Evolutionary conservation across 129 eudicot genomes (phyloP), one percentile per base, ranked within the genome.

Genomic region (Pittosporum tobira): DNA sequence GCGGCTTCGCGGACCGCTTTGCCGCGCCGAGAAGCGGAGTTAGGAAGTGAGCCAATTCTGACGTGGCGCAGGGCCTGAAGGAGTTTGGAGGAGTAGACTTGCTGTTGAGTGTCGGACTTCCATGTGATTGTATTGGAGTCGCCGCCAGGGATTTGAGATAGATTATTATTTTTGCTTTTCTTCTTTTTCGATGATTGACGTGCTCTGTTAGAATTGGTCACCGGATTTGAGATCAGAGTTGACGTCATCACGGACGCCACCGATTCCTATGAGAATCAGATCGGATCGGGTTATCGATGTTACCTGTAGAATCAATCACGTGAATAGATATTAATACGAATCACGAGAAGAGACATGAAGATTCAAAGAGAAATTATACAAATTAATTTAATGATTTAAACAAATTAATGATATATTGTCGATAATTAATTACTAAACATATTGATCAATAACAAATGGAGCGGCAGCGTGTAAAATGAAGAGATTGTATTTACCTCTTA

Each of bases 1-100:
- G 96, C 96, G 1, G 88, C 94, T 36, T 88, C 91, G 21, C 83
- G 87, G 19, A 88, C 91, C 0, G 80, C 88, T 48, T 71, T 70
- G 15, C 84, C 84, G 0, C 84, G 77, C 31, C 67, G 73, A 23
- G 75, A 69, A 3, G 74, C 23, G 29, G 71, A 23, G 2, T 66
- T 0, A 45, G 67, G 21, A 22, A 69, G 20, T 5, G 81, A 47
- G 25, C 55, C 19, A 45, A 58, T 55, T n/a, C 86, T 83, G 64
- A 89, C 88, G 6, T 77, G 85, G 15, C 88, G 86, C 42, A 89
- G 79, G 56, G 97, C 97, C 51, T 75, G 88, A 5, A 85, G 76
- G 19, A 89, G 86, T 43, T 82, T 89, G 1, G 88, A 79, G 0
- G 93, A 85, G 70, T 85, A 89, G n/a, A 80, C 60, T 57, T 89